Evolutionary conservation across 805 yeast species (phyloP), one percentile per base, ranked within the genome.

Genomic region (Ogataea allantospora): DNA sequence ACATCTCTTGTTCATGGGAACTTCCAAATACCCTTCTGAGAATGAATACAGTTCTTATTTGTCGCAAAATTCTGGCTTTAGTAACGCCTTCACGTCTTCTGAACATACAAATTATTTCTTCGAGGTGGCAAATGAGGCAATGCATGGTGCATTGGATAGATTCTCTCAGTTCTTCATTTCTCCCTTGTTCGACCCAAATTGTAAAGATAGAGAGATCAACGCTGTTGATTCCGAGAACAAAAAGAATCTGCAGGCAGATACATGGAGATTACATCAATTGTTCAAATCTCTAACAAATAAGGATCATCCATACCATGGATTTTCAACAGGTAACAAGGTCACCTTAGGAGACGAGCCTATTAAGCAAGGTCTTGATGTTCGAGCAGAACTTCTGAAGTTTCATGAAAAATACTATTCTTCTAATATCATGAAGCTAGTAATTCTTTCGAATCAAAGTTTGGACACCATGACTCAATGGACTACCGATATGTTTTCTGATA

Each of bases 141-240:
- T 91, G 43, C 78, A 81, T 44, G 96, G 95, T 5, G 96, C 97
- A 0, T 66, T 91, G 36, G 98, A 91, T 60, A 71, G 98, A 51
- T 91, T 91, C 61, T 76, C 96, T 4, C 98, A 91, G 59, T 91
- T 91, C 58, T 91, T 91, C 67, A 83, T 89, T 23, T 60, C 77
- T 19, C 99, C 99, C 1, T 66, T 91, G 50, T 91, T 91, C 54
- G 67, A 71, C 46, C 67, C 62, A 50, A 48, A 78, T 46, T 82
- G 96, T 56, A 86, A 88, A 56, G 96, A 88, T 55, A 73, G 97
- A 39, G 99, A 91, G 62, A 84, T 91, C 52, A 77, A 80, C 46
- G 98, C 98, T 2, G 98, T 91, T 7, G 96, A 91, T 62, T 84
- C 95, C 25, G 99, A 91, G 65, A 88, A 91, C 67, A 91, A 88